Evolutionary conservation across 2,329 filamentous ascomycete species (phyloP).

Genomic region (Ophiostoma fasciatum): DNA sequence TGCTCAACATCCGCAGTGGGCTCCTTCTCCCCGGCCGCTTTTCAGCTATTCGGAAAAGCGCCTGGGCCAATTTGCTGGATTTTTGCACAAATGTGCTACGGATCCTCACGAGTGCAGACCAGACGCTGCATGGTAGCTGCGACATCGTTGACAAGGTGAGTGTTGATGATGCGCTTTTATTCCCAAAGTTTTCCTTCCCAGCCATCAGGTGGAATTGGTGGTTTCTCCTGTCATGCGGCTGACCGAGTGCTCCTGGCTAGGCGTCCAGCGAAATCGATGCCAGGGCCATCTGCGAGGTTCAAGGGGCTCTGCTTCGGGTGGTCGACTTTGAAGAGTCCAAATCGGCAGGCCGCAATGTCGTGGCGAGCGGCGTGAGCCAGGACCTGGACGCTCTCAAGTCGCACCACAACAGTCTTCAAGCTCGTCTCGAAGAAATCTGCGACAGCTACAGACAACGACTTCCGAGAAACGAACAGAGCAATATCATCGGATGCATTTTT

Average conservation of each 20-base stretch:
- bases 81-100: constrained; percentile 61
- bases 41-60: constrained; percentile 44
- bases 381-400: constrained; percentile 66
- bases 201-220: too few species aligned
- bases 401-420: constrained; percentile 62
- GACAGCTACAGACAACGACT: constrained; percentile 46
- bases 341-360: constrained; percentile 54
- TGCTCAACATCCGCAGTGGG: constrained; percentile 64
- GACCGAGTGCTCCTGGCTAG: too few species aligned
- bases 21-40: constrained; percentile 37
- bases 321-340: constrained; percentile 71
- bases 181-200: too few species aligned
- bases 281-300: neutral
- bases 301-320: constrained; percentile 29
- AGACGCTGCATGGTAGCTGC: constrained; percentile 31
- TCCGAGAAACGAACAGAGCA: constrained; percentile 39
- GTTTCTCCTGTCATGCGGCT: too few species aligned
- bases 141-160: constrained; percentile 3
- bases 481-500: constrained; percentile 65
- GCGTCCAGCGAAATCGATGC: constrained; percentile 1
- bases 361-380: constrained; percentile 55
- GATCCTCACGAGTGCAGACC: constrained; percentile 29
- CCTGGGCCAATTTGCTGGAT: constrained; percentile 56
- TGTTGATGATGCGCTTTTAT: neutral
- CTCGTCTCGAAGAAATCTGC: constrained; percentile 54